Evolutionary conservation across 768 basidiomycete genomes (phyloP), one percentile per base, ranked within the genome.

Genomic region (Nevesoporus exiguus): DNA sequence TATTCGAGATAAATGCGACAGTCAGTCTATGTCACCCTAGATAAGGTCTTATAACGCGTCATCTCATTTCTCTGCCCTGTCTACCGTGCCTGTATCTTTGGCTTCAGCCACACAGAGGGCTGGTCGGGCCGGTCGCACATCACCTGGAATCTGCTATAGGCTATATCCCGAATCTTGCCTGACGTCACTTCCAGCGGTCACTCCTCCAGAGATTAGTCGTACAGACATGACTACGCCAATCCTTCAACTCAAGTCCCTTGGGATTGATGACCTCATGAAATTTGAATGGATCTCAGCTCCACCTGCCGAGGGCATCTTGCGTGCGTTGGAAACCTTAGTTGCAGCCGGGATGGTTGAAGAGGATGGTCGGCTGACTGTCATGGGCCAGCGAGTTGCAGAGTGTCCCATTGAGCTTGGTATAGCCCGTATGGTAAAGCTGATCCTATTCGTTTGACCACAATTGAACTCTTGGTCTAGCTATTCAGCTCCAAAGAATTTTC

Each of bases 251-350:
- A 98, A 98, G 71, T 89, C 90, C 0, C 78, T 99, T 29, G 97
- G 97, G 9, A 89, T 99, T 42, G 89, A 98, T 61, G 93, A 99
- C 70, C 70, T 98, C 14, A 88, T 97, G 81, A 90, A 90, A 66
- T 96, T 98, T 66, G 94, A 98, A 66, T 99, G 94, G 89, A 82
- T 98, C 30, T 86, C 88, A 29, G 76, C 85, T 0, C 97, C 97
- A 31, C 91, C 93, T 3, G 85, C 88, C 11, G 90, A 92, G 67
- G 88, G 85, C 61, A 80, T 98, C 31, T 72, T 94, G 41, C 77
- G 93, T 36, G 93, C 93, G 17, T 71, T 98, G 41, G 96, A 98
- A 66, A 85, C 86, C 33, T 74, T 98, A 29, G 82, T 82, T 40
- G 80, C 83, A 22, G 77, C 92, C 22, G 90, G 89, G 11, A 93